Percentiles rank a stretch among this genome's conserved stretches.
phyloP scores from a whole-genome alignment of 2,329 filamentous ascomycete genomes.

The Byssoonygena ceratinophila region DNA sequence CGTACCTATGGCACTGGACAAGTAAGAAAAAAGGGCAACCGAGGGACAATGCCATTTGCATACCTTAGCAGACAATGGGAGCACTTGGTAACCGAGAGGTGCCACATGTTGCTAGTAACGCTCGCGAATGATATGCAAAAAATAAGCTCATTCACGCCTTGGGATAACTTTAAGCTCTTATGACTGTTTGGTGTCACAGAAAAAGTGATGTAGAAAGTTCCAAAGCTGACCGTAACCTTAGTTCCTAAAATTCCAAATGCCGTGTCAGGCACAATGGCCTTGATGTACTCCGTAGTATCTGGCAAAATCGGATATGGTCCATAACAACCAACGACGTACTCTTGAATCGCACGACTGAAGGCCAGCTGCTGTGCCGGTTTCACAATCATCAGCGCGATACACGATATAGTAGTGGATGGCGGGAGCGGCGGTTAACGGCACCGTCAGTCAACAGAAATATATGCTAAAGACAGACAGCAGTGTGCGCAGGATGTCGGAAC shows the following conservation, averaged over 20 bases:
- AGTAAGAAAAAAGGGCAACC: neutral
- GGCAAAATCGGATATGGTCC: neutral
- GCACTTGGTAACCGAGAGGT: no score
- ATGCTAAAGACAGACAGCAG: neutral
- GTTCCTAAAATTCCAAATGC: neutral
- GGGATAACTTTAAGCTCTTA: neutral
- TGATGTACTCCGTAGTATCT: neutral
- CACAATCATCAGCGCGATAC: neutral
- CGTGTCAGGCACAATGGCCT: neutral
- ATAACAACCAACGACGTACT: neutral
- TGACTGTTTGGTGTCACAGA: neutral
- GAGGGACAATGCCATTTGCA: neutral
- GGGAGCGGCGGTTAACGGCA: neutral
- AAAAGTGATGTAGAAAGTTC: neutral
- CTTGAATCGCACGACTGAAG: conserved; percentile 3
- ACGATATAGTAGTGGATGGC: neutral
- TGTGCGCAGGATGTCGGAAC: neutral
- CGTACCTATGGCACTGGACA: no score
- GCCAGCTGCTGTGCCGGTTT: neutral
- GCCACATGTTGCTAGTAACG: no score
- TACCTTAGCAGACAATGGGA: neutral
- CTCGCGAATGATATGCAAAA: neutral
- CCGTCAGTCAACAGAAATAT: neutral
- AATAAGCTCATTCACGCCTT: neutral
- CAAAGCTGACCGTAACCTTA: neutral